Conservation (phyloP, 768 basidiomycete genomes). For the Lyophyllum atratum region DNA sequence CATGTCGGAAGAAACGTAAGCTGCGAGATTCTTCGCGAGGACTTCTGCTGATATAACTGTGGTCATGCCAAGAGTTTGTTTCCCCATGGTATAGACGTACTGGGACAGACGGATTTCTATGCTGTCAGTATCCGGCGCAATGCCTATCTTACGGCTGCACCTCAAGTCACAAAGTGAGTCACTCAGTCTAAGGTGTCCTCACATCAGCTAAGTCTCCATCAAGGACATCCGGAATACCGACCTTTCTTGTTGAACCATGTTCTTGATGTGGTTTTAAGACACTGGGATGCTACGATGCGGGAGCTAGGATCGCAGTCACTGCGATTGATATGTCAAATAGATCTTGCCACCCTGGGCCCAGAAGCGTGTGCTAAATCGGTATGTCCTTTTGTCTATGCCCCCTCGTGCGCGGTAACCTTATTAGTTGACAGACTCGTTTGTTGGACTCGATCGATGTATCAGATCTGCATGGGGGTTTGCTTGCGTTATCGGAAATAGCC, state of each 20-base stretch:
- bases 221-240: constrained; percentile 82
- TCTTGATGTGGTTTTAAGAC: constrained; percentile 70
- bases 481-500: constrained; percentile 73
- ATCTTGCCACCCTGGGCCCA: constrained; percentile 56
- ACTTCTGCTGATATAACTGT: not conserved
- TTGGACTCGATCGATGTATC: constrained; percentile 63
- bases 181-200: not conserved
- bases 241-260: constrained; percentile 70
- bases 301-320: constrained; percentile 77
- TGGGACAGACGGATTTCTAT: constrained; percentile 93
- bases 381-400: constrained; percentile 6
- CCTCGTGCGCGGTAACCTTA: not conserved
- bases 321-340: constrained; percentile 61
- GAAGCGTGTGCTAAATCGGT: constrained; percentile 54
- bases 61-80: constrained; percentile 69
- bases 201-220: not conserved
- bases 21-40: constrained; percentile 8
- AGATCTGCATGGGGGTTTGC: constrained; percentile 83
- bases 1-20: constrained; percentile 91
- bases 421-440: constrained; percentile 46
- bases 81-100: constrained; percentile 91
- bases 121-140: constrained; percentile 84
- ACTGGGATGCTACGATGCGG: constrained; percentile 89
- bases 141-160: constrained; percentile 83
- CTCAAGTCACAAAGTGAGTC: constrained; percentile 83